Percentiles rank a stretch among this genome's conserved stretches.
These are phyloP conservation scores for Verticillium tricorpus DNA, from an alignment of 2,329 filamentous ascomycete genomes.

Conservation along the genomic window DNA sequence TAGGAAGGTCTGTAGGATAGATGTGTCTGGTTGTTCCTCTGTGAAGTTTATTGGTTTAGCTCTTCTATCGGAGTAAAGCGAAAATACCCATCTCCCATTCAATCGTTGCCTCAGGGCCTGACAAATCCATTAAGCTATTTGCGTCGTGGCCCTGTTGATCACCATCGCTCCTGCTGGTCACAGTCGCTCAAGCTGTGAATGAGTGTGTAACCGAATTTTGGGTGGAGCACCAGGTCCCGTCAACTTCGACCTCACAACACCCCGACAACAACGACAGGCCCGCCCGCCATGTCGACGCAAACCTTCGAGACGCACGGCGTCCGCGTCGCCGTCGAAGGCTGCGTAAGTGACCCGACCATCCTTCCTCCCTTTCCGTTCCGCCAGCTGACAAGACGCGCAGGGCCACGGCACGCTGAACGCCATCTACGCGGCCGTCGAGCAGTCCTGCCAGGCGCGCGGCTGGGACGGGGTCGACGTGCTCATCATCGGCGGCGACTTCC, in stretches of 20 bases:
- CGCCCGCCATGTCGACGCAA: conserved; percentile 23
- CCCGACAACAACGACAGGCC: conserved; percentile 5
- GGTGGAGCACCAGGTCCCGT: background rate
- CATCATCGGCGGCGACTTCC: conserved; percentile 92
- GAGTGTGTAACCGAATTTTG: background rate
- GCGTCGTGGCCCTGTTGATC: too few relatives aligned
- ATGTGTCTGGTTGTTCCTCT: background rate
- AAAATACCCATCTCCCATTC: background rate
- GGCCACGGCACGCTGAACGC: conserved; percentile 89
- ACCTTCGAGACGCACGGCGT: conserved; percentile 43
- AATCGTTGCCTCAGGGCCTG: background rate
- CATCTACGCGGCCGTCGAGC: conserved; percentile 77
- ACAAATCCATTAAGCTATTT: too few relatives aligned
- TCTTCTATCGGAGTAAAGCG: background rate
- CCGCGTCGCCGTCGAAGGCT: conserved; percentile 81
- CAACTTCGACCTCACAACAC: conserved; percentile 3
- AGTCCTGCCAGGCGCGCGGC: conserved; percentile 62
- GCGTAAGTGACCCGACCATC: conserved; percentile 49
- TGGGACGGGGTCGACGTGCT: conserved; percentile 84
- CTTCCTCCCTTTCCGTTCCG: background rate
- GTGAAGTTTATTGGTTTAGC: background rate
- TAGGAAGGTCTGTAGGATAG: background rate
- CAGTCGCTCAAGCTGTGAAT: background rate
- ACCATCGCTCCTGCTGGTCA: too few relatives aligned
- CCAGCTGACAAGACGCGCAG: conserved; percentile 37